Base-by-base conservation (phyloP, 169 alveolate species). In the Plasmodium reichenowi region DNA sequence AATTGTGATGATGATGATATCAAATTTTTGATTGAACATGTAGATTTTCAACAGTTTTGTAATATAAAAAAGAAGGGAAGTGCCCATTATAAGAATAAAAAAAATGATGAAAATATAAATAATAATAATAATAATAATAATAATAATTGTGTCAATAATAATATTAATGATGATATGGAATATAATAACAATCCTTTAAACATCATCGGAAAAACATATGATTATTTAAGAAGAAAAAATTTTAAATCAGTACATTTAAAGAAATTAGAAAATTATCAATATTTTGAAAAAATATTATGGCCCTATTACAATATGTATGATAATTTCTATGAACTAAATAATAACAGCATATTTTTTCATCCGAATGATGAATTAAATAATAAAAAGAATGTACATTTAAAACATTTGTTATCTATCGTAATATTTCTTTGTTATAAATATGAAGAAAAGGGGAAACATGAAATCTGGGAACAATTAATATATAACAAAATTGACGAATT, bases 391-490 rank as follows among this genome's bases (percentile, higher is more conserved):
- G 54, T 83, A 29, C 70, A 83, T 63, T 32, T 83, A 83, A 83
- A 83, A 26, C 91, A 83, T 50, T 10, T 83, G 13, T 60, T 83
- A 68, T 83, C 91, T 10, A 26, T 83, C 32, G 70, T 83, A 50
- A 72, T 83, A 38, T 83, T 83, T n/a, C 56, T 83, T 68, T 83
- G 91, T 60, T 83, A 83, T 67, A 83, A 83, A 83, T 83, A 83
- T 83, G 91, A 83, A 67, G 91, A 83, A 48, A 83, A 83, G 24
- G 91, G 91, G 32, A 83, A 68, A 56, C 50, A 83, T 48, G 91
- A 83, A 83, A 83, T 83, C 10, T 83, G 91, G 91, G 91, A 83
- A 68, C 74, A 83, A 29, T 68, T 83, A 68, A 68, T 83, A 63
- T 83, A 58, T 54, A 83, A 83, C 54, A 67, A 20, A 54, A 68